Conservation (phyloP, 805 yeast genomes). For the Starmera amethionina region DNA sequence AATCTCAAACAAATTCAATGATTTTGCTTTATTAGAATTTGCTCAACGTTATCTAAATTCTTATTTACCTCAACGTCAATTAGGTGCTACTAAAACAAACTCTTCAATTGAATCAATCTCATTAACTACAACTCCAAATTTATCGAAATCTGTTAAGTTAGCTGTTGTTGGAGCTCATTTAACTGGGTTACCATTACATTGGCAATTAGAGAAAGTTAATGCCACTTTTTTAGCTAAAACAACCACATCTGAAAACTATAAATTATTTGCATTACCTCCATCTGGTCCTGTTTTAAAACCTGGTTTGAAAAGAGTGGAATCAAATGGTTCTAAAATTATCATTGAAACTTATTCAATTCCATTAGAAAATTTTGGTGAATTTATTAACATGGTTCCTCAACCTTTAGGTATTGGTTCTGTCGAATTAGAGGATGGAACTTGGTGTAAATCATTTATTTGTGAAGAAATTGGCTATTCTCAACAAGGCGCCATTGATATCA, state of each 20-base stretch:
- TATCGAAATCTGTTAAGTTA: conserved; percentile 28
- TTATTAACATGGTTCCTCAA: conserved; percentile 82
- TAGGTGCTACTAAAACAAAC: conserved; percentile 40
- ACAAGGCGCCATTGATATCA: conserved; percentile 68
- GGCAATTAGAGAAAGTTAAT: conserved; percentile 83
- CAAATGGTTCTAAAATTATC: conserved; percentile 48
- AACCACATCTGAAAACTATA: conserved; percentile 61
- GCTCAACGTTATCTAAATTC: conserved; percentile 61
- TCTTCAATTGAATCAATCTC: conserved; percentile 33
- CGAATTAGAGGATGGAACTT: conserved; percentile 68
- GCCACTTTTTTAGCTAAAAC: conserved; percentile 63
- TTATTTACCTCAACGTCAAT: conserved; percentile 36
- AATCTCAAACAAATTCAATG: conserved; percentile 73
- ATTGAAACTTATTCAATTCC: conserved; percentile 85
- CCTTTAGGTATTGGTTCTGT: conserved; percentile 95
- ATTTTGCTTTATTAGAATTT: conserved; percentile 77
- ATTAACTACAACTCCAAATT: conserved; percentile 33
- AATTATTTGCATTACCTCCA: conserved; percentile 74
- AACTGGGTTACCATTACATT: conserved; percentile 78
- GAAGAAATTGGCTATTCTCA: conserved; percentile 79
- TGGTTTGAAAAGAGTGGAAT: conserved; percentile 57
- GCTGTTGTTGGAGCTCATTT: conserved; percentile 98
- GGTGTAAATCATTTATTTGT: conserved; percentile 91
- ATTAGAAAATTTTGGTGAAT: conserved; percentile 64
- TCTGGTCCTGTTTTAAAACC: conserved; percentile 82